Evolutionary conservation across 148 eudicot genomes (phyloP), one percentile per base, ranked within the genome.

Genomic region (Cornus florida): DNA sequence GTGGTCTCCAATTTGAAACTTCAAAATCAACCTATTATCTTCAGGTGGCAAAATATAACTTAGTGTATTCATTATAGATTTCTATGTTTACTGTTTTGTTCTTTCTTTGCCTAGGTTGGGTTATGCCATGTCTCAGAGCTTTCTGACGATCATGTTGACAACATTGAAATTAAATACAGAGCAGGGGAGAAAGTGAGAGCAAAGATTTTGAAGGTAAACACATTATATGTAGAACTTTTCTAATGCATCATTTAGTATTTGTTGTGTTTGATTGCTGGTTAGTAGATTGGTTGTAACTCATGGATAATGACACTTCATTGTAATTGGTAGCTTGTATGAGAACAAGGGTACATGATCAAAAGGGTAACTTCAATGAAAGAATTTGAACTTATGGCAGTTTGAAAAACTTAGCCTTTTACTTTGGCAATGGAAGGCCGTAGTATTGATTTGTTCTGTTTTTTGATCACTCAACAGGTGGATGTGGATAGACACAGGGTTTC

Each of bases 71-170:
- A 10, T 50, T 28, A 14, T 79, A 31, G 31, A n/a, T 59, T 79
- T 64, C 41, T 73, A 53, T 59, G 35, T 68, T 70, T 77, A 43
- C 79, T 50, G 69, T 71, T 64, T 60, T 32, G 32, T 70, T 72
- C 57, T 68, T 82, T 17, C 24, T 72, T 74, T 74, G 10, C 74
- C 50, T 78, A 91, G 94, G 90, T 83, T 82, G 99, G 99, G 71
- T 78, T 95, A 71, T 95, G 99, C 82, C 99, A 95, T 75, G 78
- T 95, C 33, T 95, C 99, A 28, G 94, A 95, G 92, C 85, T 95
- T 86, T 86, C 99, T 71, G 94, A 93, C 84, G 93, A 92, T 75
- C 91, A 80, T 76, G 74, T 82, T 78, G 94, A 87, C 32, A 70
- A 82, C 73, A 78, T 89, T 74, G 94, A 90, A 80, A 68, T 86